phyloP scores from a whole-genome alignment of 2,329 filamentous ascomycete genomes.

The Diaporthe amygdali region DNA sequence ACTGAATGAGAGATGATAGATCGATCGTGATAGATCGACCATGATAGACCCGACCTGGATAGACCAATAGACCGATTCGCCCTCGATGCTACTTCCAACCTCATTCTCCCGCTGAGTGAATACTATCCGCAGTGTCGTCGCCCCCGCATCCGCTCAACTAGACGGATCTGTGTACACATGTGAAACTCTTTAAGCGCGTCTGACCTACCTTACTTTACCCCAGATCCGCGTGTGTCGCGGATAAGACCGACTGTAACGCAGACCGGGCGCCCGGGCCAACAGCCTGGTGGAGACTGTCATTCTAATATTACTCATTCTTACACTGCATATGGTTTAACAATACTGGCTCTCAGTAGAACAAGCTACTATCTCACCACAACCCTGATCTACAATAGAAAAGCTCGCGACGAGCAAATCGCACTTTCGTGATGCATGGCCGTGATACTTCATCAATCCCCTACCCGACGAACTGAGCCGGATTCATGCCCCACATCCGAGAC shows the following conservation, averaged over 20 bases:
- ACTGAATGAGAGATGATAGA: slow-evolving; percentile 11
- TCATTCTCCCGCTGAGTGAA: neutral
- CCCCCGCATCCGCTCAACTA: neutral
- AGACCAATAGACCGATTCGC: slow-evolving; percentile 8
- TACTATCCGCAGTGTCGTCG: neutral
- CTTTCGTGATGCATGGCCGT: too few relatives aligned
- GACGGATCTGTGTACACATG: neutral
- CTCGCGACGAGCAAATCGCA: too few relatives aligned
- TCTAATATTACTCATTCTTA: neutral
- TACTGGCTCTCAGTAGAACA: neutral
- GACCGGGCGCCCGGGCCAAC: too few relatives aligned
- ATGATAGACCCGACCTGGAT: neutral
- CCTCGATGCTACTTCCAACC: neutral
- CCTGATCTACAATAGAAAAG: too few relatives aligned
- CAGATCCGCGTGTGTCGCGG: neutral
- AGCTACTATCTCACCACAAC: neutral
- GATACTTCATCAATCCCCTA: neutral
- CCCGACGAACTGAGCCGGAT: neutral
- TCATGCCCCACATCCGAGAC: neutral
- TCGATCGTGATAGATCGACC: neutral
- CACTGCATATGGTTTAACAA: neutral
- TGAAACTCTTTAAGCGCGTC: too few relatives aligned
- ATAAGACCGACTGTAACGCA: neutral
- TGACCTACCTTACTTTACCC: neutral
- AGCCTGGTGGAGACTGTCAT: neutral